Conservation (phyloP, 148 eudicot species). For the Amaranthus palmeri region DNA sequence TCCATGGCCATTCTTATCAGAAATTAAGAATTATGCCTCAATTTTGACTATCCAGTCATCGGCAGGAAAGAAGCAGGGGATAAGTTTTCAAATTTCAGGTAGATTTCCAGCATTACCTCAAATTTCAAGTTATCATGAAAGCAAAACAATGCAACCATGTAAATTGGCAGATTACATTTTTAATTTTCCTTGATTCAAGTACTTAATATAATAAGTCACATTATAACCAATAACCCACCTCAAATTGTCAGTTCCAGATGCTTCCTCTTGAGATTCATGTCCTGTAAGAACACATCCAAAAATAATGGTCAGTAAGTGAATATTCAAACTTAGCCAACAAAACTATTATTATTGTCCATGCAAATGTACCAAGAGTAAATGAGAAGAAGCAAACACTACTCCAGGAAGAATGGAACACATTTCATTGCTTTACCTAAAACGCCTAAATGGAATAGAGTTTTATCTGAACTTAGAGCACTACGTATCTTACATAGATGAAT, state of each 20-base stretch:
- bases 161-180: background rate
- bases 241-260: constrained; percentile 28
- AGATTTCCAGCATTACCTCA: background rate
- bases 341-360: background rate
- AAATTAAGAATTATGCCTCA: background rate
- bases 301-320: background rate
- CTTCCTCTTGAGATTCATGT: constrained; percentile 37
- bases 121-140: background rate
- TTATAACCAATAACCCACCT: constrained; percentile 34
- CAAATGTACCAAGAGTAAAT: background rate
- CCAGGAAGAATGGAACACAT: background rate
- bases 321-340: background rate
- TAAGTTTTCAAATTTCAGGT: background rate
- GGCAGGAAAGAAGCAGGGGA: background rate
- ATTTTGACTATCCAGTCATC: background rate
- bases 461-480: background rate
- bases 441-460: background rate
- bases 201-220: background rate
- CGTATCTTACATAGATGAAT: background rate
- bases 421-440: background rate
- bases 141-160: background rate
- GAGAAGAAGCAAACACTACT: background rate
- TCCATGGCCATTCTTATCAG: background rate
- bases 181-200: background rate
- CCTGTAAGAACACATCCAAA: constrained; percentile 31